Evolutionary conservation across 2,329 filamentous ascomycete species (phyloP).

Genomic region (Elsinoe fawcettii): DNA sequence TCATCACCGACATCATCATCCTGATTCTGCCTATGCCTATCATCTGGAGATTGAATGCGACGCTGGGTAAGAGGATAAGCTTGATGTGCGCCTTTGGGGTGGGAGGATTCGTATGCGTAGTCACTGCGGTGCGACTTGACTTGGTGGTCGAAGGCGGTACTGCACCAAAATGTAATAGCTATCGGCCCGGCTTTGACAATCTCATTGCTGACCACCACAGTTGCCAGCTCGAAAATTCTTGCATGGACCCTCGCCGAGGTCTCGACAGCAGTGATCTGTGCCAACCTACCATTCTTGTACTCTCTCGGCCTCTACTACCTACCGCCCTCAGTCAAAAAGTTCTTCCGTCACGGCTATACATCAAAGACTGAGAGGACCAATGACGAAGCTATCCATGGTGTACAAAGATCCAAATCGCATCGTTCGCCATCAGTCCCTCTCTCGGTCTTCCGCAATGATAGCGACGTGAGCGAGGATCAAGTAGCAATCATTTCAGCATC

Average conservation of each 20-base stretch:
- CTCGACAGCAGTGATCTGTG: background rate
- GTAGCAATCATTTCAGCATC: background rate
- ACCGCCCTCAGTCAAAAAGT: background rate
- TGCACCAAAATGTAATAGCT: background rate
- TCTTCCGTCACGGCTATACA: slow-evolving; percentile 4
- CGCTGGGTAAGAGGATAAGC: background rate
- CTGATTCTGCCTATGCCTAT: background rate
- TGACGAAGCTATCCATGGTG: background rate
- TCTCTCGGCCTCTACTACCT: background rate
- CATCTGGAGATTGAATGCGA: slow-evolving; percentile 1
- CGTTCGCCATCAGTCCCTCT: background rate
- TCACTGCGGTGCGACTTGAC: slow-evolving; percentile 1
- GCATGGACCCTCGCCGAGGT: slow-evolving; percentile 9
- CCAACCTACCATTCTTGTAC: slow-evolving; percentile 3
- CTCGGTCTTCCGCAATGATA: slow-evolving; percentile 4
- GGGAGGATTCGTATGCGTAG: slow-evolving; percentile 6
- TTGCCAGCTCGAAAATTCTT: background rate
- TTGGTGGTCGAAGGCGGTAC: background rate
- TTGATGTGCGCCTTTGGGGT: slow-evolving; percentile 1
- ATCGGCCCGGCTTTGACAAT: background rate
- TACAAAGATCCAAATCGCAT: background rate
- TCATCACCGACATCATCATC: slow-evolving; percentile 13
- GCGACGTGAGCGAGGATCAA: background rate
- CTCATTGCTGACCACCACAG: background rate
- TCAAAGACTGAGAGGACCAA: background rate